Evolutionary conservation across 495 filamentous ascomycete species (phyloP), one percentile per base, ranked within the genome.

Genomic region (Entonaema liquescens): DNA sequence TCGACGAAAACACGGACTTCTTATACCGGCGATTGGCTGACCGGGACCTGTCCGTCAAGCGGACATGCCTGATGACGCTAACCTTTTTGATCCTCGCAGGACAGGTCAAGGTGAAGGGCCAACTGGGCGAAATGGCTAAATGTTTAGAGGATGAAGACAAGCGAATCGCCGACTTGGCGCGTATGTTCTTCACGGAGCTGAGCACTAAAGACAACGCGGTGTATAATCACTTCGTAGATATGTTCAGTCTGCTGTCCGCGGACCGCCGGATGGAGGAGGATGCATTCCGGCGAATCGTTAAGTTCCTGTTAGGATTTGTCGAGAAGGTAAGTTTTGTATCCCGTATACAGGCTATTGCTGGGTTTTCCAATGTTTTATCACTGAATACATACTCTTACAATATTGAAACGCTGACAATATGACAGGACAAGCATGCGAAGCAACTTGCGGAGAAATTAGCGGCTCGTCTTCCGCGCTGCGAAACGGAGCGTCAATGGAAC

Each of bases 61-160:
- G 95, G 7, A 99, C 95, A 0, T 99, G 95, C 80, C 87, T 99
- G 13, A 99, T 98, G 95, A 98, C 95, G 2, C 82, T 99, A 65
- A 99, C 96, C 2, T 99, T 99, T 84, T 81, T 98, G 29, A 99
- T 99, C 74, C 82, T 99, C 26, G 95, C 95, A 0, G 95, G 95
- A 19, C 95, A 99, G 80, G 95, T 99, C 79, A 99, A 99, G 82
- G 95, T 99, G 77, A 99, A 99, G 83, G 95, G 95, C n/a, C 95
- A 99, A 80, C 84, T 99, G 21, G 96, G 95, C 26, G 95, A 98
- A 80, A 99, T 99, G 95, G 95, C 95, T 19, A 98, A 98, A 80
- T 99, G 95, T 76, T 85, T 98, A 28, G 95, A 99, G 79, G 96
- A 98, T 69, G 88, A 90, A 1, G 95, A 99, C 74, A 95, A 93